Conservation (phyloP, 192 early-diverging fungal genomes). For the Backusella psychrophila region DNA sequence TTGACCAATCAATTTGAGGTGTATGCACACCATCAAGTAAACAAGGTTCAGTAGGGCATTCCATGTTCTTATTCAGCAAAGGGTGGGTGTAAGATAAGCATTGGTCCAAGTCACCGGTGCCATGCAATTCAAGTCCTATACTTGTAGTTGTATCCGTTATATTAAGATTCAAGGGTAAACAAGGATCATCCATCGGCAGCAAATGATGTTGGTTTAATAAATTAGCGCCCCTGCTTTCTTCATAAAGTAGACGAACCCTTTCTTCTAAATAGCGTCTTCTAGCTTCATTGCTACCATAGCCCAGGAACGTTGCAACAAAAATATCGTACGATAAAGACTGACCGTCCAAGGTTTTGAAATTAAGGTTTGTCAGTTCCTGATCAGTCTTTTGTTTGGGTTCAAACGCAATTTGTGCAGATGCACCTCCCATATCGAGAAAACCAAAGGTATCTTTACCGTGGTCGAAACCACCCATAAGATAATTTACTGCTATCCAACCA, state of each 20-base stretch:
- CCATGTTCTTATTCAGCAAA: constrained; percentile 76
- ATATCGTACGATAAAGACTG: constrained; percentile 57
- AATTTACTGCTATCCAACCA: constrained; percentile 96
- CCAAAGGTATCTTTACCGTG: constrained; percentile 60
- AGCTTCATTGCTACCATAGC: constrained; percentile 95
- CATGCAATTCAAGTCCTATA: constrained; percentile 44
- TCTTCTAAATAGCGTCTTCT: constrained; percentile 75
- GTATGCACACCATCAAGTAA: constrained; percentile 93
- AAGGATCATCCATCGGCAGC: constrained; percentile 59
- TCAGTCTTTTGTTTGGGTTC: constrained; percentile 73
- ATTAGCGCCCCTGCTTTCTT: constrained; percentile 25
- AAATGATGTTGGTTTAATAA: constrained; percentile 37
- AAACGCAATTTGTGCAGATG: constrained; percentile 97
- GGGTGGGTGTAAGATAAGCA: constrained; percentile 63
- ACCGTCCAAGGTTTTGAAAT: constrained; percentile 69
- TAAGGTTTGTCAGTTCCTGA: constrained; percentile 71
- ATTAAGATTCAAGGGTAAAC: constrained; percentile 55
- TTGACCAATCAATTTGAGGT: constrained; percentile 76
- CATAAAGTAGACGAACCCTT: constrained; percentile 38
- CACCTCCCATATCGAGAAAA: constrained; percentile 97
- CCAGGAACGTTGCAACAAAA: constrained; percentile 92
- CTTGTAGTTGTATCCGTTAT: constrained; percentile 48
- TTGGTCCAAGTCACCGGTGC: constrained; percentile 53
- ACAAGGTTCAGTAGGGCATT: constrained; percentile 79
- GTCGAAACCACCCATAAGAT: constrained; percentile 79